Evolutionary conservation across 1,284 basidiomycete species (phyloP).

Genomic region (Cryptococcus amylolentus): DNA sequence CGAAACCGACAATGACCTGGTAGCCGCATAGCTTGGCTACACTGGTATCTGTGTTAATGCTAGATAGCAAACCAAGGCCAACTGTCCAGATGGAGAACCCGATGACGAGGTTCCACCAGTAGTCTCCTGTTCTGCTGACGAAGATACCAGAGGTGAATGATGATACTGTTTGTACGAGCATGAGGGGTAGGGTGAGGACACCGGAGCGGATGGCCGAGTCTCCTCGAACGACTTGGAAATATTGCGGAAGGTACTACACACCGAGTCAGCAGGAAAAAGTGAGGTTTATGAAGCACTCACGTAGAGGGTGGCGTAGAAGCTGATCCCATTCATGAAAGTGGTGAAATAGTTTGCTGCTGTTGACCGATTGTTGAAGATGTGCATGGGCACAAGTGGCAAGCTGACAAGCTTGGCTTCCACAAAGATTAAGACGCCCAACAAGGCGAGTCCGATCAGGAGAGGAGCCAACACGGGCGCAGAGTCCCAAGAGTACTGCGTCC

Average conservation of each 20-base stretch:
- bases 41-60: slow-evolving; percentile 55
- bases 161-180: slow-evolving; percentile 61
- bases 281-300: too few species aligned
- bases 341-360: slow-evolving; percentile 65
- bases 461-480: slow-evolving; percentile 63
- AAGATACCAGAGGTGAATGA: slow-evolving; percentile 55
- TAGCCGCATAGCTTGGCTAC: slow-evolving; percentile 61
- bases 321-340: slow-evolving; percentile 62
- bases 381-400: slow-evolving; percentile 67
- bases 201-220: slow-evolving; percentile 62
- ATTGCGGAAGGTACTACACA: slow-evolving; percentile 61
- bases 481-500: slow-evolving; percentile 64
- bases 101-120: slow-evolving; percentile 59
- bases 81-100: slow-evolving; percentile 70
- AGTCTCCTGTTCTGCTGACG: slow-evolving; percentile 64
- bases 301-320: slow-evolving; percentile 36
- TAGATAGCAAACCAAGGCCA: slow-evolving; percentile 65
- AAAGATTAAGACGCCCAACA: slow-evolving; percentile 60
- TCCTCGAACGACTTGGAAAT: slow-evolving; percentile 67
- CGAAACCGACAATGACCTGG: slow-evolving; percentile 65
- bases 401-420: slow-evolving; percentile 69
- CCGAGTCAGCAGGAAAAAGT: not conserved
- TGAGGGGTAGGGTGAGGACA: slow-evolving; percentile 62
- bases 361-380: slow-evolving; percentile 68
- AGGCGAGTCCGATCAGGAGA: slow-evolving; percentile 58